Evolutionary conservation across 768 basidiomycete species (phyloP).

Genomic region (Sporobolomyces roseus): DNA sequence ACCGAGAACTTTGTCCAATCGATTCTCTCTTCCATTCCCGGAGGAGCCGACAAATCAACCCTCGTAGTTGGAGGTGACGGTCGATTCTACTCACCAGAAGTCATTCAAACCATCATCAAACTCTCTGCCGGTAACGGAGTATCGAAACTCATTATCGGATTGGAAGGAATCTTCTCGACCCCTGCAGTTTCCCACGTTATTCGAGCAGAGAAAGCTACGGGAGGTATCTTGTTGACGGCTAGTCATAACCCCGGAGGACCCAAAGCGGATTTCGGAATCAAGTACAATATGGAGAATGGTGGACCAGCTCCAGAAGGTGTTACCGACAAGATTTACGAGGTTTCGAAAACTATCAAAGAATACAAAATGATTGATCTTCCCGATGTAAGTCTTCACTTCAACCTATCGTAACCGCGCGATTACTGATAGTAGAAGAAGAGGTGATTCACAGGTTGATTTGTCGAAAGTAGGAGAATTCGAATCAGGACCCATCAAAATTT

Average conservation of each 20-base stretch:
- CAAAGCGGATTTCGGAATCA: slow-evolving; percentile 96
- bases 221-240: slow-evolving; percentile 94
- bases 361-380: slow-evolving; percentile 81
- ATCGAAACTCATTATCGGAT: slow-evolving; percentile 82
- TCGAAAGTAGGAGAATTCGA: slow-evolving; percentile 71
- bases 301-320: slow-evolving; percentile 95
- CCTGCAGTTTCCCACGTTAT: slow-evolving; percentile 96
- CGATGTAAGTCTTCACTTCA: slow-evolving; percentile 58
- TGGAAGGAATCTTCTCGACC: slow-evolving; percentile 87
- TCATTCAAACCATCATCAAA: slow-evolving; percentile 79
- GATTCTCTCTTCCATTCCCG: slow-evolving; percentile 83
- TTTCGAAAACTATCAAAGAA: slow-evolving; percentile 74
- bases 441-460: slow-evolving; percentile 64
- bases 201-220: slow-evolving; percentile 89
- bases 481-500: slow-evolving; percentile 77
- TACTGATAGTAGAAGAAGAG: too few species aligned
- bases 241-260: slow-evolving; percentile 98
- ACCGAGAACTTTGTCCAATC: slow-evolving; percentile 98
- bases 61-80: slow-evolving; percentile 97
- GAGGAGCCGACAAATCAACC: slow-evolving; percentile 56
- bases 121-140: slow-evolving; percentile 94
- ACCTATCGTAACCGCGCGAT: too few species aligned
- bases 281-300: slow-evolving; percentile 96
- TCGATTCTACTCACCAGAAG: slow-evolving; percentile 78
- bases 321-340: slow-evolving; percentile 91